These are phyloP conservation scores for Neurospora crassa DNA, from an alignment of 2,329 filamentous ascomycete species.

Conservation along the genomic window DNA sequence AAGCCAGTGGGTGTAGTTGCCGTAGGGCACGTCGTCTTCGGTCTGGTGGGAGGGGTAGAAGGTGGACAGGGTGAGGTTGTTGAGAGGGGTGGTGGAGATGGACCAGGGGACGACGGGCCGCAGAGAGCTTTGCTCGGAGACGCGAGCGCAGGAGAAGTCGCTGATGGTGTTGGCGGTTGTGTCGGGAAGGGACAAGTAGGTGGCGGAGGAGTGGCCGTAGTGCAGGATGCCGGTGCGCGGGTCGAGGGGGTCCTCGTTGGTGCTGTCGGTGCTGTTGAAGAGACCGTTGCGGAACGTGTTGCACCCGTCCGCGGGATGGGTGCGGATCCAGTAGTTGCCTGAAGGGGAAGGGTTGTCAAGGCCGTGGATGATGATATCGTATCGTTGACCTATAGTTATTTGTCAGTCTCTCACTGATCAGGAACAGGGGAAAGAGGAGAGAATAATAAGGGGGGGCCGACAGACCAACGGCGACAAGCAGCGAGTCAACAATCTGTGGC, in stretches of 20 bases:
- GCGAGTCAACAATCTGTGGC: conserved; percentile 19
- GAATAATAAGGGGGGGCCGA: not conserved
- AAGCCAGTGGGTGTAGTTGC: conserved; percentile 2
- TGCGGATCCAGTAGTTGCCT: conserved; percentile 16
- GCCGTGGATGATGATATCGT: not conserved
- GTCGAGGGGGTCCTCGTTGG: conserved; percentile 2
- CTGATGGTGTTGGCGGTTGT: not conserved
- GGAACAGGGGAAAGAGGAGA: not conserved
- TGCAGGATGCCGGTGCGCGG: conserved; percentile 14
- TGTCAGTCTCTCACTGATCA: not conserved
- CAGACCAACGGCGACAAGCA: not conserved
- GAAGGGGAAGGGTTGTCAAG: not conserved
- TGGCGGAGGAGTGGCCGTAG: conserved; percentile 6
- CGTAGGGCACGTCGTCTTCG: not conserved
- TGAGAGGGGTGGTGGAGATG: conserved; percentile 7
- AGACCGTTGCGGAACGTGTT: conserved; percentile 9
- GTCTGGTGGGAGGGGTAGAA: conserved; percentile 5
- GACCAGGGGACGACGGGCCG: conserved; percentile 9
- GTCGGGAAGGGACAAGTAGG: conserved; percentile 9
- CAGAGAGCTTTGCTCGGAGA: conserved; percentile 1
- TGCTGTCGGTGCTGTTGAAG: conserved; percentile 5
- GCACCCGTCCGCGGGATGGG: conserved; percentile 13
- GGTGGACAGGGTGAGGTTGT: conserved; percentile 5
- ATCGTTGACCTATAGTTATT: conserved; percentile 6
- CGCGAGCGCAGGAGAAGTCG: conserved; percentile 1